Evolutionary conservation across 306 rosid genomes (phyloP).

Genomic region (Trifolium subterraneum): DNA sequence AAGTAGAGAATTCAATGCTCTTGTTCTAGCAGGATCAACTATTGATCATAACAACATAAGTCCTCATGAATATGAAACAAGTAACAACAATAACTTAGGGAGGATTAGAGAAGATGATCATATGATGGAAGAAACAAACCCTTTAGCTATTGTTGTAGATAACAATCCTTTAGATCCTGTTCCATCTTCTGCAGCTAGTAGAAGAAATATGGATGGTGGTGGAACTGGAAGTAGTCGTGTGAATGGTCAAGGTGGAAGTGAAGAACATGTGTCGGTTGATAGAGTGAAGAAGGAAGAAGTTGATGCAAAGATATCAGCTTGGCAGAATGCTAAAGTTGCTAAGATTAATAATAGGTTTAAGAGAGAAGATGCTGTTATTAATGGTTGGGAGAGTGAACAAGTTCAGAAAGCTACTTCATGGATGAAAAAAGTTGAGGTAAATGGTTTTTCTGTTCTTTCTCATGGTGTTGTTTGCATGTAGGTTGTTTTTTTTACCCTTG

Average conservation of each 20-base stretch:
- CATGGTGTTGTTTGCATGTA: conserved; percentile 18
- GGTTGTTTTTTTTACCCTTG: not conserved
- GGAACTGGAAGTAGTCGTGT: not conserved
- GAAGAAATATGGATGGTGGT: conserved; percentile 1
- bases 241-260: conserved; percentile 25
- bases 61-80: not conserved
- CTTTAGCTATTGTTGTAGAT: conserved; percentile 85
- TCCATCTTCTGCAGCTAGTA: conserved; percentile 37
- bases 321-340: conserved; percentile 92
- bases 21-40: conserved; percentile 84
- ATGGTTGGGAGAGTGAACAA: conserved; percentile 83
- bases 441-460: not conserved
- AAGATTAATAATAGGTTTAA: conserved; percentile 89
- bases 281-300: conserved; percentile 95
- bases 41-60: conserved; percentile 39
- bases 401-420: conserved; percentile 80
- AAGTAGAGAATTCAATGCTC: conserved; percentile 91
- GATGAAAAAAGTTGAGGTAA: conserved; percentile 95
- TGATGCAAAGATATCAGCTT: conserved; percentile 88
- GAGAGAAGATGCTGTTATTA: conserved; percentile 87
- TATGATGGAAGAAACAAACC: conserved; percentile 66
- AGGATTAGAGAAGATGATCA: conserved; percentile 84
- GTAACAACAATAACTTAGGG: conserved; percentile 40
- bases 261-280: conserved; percentile 62
- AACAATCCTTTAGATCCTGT: conserved; percentile 47